Evolutionary conservation across 1,284 basidiomycete species (phyloP), one percentile per base, ranked within the genome.

Genomic region (Apiotrichum sp.): DNA sequence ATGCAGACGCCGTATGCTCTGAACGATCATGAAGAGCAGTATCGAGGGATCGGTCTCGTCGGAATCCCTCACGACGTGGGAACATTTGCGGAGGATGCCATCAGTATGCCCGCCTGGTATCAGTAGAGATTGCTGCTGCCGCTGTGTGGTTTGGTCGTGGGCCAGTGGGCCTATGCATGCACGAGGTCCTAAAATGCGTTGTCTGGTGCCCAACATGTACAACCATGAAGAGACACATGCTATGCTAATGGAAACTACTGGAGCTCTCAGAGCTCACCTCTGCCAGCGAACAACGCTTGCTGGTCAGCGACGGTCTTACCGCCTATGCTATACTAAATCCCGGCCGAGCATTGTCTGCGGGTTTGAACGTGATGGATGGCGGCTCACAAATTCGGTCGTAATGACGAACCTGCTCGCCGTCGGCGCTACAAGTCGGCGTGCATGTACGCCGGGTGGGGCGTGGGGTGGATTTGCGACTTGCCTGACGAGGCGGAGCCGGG

Each of bases 141-240:
- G n/a, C n/a, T n/a, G n/a, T n/a, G n/a, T n/a, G n/a, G n/a, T n/a
- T n/a, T n/a, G n/a, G n/a, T n/a, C n/a, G n/a, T n/a, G n/a, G 43
- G 43, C 43, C 43, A 10, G 6, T 45, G 7, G 43, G 43, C 43
- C 43, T 45, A 46, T 46, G 45, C 45, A 46, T 46, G 45, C 45
- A 46, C 13, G 31, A 33, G 32, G 32, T 46, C 45, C 45, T 46
- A 46, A 34, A 46, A 46, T 46, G 45, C 45, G 45, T 46, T 29
- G 45, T 29, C 22, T 29, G 45, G 45, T 46, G 45, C 45, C 45
- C 45, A n/a, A 46, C 45, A 46, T 46, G 45, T 13, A 34, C 32
- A 46, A 35, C 32, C 45, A 46, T 46, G 45, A 46, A 46, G 45
- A 14, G 45, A 46, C 45, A 46, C 45, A 46, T 46, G 43, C 43